A percentile compares a stretch with the other conserved stretches of the same genome.
Evolutionary conservation across 768 basidiomycete genomes (phyloP).

Genomic region (Lyophyllum shimeji): DNA sequence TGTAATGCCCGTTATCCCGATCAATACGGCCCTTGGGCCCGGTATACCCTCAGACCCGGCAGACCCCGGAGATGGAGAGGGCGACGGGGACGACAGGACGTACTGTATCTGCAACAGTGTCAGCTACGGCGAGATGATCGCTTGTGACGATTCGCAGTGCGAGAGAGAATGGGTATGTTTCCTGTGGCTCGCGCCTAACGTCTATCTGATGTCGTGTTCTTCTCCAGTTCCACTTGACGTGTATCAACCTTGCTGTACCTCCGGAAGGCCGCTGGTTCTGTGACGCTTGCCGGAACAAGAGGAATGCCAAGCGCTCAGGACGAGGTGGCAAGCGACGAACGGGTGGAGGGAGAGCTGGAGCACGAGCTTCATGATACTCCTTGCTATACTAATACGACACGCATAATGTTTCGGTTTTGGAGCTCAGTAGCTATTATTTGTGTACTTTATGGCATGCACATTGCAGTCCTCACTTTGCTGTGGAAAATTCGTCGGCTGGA

Average conservation of each 20-base stretch:
- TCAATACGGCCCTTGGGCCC: conserved; percentile 28
- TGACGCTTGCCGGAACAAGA: conserved; percentile 60
- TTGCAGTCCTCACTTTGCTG: neutral
- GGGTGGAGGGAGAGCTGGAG: conserved; percentile 12
- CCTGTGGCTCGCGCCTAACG: conserved; percentile 6
- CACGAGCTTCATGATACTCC: conserved; percentile 11
- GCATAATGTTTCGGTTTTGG: neutral
- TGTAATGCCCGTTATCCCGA: conserved; percentile 29
- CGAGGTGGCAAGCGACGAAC: conserved; percentile 53
- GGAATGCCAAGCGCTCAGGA: conserved; percentile 48
- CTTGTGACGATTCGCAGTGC: conserved; percentile 81
- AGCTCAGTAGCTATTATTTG: conserved; percentile 3
- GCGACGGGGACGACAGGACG: conserved; percentile 59
- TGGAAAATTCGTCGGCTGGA: neutral
- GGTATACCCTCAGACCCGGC: conserved; percentile 27
- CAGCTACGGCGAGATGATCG: conserved; percentile 95
- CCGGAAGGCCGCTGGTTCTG: conserved; percentile 81
- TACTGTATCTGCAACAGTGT: conserved; percentile 87
- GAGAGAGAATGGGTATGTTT: conserved; percentile 86
- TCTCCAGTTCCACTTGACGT: conserved; percentile 74
- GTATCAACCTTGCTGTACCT: conserved; percentile 63
- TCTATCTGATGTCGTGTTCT: conserved; percentile 5
- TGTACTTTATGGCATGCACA: conserved; percentile 12
- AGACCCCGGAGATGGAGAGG: conserved; percentile 51
- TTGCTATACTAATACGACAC: conserved; percentile 8